Conservation (phyloP, 306 rosid genomes). For the Rubus idaeus region DNA sequence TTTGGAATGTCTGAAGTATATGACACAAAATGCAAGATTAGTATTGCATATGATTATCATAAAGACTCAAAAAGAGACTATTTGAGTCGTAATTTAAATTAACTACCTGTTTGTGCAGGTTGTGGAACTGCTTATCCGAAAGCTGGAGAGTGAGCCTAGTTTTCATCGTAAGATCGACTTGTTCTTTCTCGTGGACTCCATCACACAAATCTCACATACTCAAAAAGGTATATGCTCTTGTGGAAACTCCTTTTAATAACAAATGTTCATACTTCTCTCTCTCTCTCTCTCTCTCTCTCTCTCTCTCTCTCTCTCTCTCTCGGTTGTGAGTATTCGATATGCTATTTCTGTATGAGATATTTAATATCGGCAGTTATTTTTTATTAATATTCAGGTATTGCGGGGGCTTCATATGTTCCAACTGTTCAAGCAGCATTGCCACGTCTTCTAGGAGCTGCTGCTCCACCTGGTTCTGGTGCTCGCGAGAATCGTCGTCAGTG, state of each 20-base stretch:
- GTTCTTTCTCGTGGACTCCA: conserved; percentile 98
- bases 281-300: background rate
- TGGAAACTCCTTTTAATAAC: background rate
- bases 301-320: too few species aligned
- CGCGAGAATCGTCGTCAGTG: conserved; percentile 99
- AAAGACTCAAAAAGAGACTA: background rate
- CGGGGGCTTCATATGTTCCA: conserved; percentile 95
- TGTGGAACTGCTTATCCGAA: conserved; percentile 94
- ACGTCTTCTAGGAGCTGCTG: conserved; percentile 97
- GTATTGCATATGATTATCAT: background rate
- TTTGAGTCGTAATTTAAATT: conserved; percentile 20
- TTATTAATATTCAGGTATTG: conserved; percentile 65
- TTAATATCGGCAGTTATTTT: background rate
- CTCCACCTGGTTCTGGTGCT: conserved; percentile 86
- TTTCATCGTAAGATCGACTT: conserved; percentile 92
- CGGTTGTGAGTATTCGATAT: background rate
- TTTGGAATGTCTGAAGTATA: background rate
- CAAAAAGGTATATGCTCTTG: conserved; percentile 63
- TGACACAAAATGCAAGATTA: background rate
- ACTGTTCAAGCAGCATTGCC: conserved; percentile 95
- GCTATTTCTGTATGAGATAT: background rate
- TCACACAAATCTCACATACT: conserved; percentile 90
- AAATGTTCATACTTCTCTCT: background rate
- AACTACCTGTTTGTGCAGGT: conserved; percentile 57
- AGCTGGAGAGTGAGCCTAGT: conserved; percentile 86